Evolutionary conservation across 805 yeast species (phyloP).

Genomic region (Wickerhamiella kazuoi): DNA sequence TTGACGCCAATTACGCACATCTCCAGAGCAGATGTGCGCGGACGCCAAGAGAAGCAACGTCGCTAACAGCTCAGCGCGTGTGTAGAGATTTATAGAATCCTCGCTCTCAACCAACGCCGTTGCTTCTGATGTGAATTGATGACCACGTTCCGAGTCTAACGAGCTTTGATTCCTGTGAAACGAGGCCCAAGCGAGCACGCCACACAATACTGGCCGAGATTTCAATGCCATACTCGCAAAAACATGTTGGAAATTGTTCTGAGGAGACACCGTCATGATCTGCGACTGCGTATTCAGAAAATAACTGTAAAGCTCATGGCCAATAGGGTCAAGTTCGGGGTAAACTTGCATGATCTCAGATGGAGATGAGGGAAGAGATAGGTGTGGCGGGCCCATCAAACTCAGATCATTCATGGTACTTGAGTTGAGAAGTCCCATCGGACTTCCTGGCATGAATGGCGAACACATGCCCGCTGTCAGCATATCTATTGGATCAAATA

Average conservation of each 20-base stretch:
- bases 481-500: neutral
- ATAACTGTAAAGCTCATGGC: slow-evolving; percentile 30
- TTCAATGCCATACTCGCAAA: slow-evolving; percentile 35
- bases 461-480: neutral
- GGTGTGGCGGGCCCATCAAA: neutral
- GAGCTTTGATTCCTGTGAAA: slow-evolving; percentile 19
- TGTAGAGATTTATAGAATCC: slow-evolving; percentile 8
- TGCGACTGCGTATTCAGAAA: slow-evolving; percentile 32
- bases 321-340: slow-evolving; percentile 27
- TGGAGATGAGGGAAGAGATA: neutral
- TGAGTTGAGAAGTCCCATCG: neutral
- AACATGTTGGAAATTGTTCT: slow-evolving; percentile 34
- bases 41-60: slow-evolving; percentile 50
- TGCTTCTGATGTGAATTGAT: slow-evolving; percentile 14
- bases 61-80: slow-evolving; percentile 32
- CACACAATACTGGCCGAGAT: slow-evolving; percentile 32
- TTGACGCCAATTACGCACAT: slow-evolving; percentile 57
- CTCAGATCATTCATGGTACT: neutral
- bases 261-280: slow-evolving; percentile 31
- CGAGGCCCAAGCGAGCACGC: slow-evolving; percentile 41
- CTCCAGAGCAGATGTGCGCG: slow-evolving; percentile 74
- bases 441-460: neutral
- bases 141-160: slow-evolving; percentile 19
- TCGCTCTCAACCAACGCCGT: slow-evolving; percentile 9
- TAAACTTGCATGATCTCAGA: slow-evolving; percentile 2